Evolutionary conservation across 1,139 yeast genomes (phyloP).

Genomic region (Geotrichum reessii): DNA sequence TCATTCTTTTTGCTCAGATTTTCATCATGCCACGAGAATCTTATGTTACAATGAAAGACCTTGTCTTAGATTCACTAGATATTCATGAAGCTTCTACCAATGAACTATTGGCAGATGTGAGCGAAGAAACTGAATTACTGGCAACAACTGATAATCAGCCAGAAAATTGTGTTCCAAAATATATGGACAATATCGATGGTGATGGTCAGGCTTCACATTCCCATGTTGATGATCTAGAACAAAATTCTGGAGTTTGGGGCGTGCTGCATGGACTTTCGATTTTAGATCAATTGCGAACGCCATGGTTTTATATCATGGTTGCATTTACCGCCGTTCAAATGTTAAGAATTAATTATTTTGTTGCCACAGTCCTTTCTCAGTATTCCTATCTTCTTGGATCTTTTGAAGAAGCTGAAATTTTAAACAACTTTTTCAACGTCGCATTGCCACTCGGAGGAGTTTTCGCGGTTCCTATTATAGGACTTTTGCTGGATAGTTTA

Average conservation of each 20-base stretch:
- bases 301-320: conserved; percentile 76
- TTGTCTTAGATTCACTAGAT: neutral
- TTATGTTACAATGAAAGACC: conserved; percentile 41
- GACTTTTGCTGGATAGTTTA: conserved; percentile 65
- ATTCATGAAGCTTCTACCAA: neutral
- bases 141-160: neutral
- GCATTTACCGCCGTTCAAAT: conserved; percentile 76
- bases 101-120: conserved; percentile 2
- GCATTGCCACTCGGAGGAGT: conserved; percentile 87
- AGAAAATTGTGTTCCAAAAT: neutral
- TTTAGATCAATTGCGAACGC: conserved; percentile 56
- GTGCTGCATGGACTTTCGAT: conserved; percentile 63
- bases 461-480: conserved; percentile 78
- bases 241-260: conserved; percentile 66
- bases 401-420: conserved; percentile 47
- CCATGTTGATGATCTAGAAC: conserved; percentile 3
- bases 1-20: conserved; percentile 65
- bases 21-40: conserved; percentile 73
- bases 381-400: conserved; percentile 60
- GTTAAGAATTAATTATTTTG: conserved; percentile 85
- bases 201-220: neutral
- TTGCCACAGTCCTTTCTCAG: conserved; percentile 79
- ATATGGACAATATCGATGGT: conserved; percentile 1
- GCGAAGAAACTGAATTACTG: conserved; percentile 2
- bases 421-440: conserved; percentile 72